Base-by-base conservation (phyloP, 345 rosid species). In the Salix suchowensis region DNA sequence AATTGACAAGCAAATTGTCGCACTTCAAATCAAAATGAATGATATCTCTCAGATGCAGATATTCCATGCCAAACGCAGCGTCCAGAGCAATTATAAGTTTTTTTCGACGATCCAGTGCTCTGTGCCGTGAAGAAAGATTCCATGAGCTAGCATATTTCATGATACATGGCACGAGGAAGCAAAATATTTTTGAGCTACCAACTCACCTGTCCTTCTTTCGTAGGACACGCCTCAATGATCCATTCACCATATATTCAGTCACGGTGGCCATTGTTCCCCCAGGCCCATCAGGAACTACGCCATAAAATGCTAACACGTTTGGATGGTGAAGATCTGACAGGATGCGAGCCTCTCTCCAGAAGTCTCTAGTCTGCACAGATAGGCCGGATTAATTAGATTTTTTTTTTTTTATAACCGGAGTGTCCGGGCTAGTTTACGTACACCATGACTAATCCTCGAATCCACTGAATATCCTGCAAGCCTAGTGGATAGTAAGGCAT, bases 41-140 rank as follows among this genome's bases (percentile, higher is more conserved):
- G 34, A 92, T 90, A 68, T 88, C 88, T 78, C 91, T 90, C 82
- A 88, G 61, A 86, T 94, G 97, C 73, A 94, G 79, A 82, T 94
- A 94, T 87, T 94, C 98, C 97, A 94, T 94, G 76, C 98, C 98
- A 82, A 91, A 89, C 72, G 97, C 98, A 55, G 97, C 95, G 82
- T 94, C 98, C 80, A 91, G 79, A 50, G 95, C 88, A 44, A 94
- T 80, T 77, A 88, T 84, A 69, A 94, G 88, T 91, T 83, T 92
- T 78, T 84, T 90, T 50, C 95, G 95, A 65, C 86, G 90, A 82
- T 92, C 97, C 80, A 94, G 88, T 50, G 84, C 71, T 81, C 98
- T 92, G 91, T 81, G 74, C 64, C 23, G 11, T 11, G 46, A 55
- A 79, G 23, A 36, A 75, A 72, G 65, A 24, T 39, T 78, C 23